Evolutionary conservation across 177 flowering plant genomes (phyloP), one percentile per base, ranked within the genome.

Genomic region (Vitis hybrid): DNA sequence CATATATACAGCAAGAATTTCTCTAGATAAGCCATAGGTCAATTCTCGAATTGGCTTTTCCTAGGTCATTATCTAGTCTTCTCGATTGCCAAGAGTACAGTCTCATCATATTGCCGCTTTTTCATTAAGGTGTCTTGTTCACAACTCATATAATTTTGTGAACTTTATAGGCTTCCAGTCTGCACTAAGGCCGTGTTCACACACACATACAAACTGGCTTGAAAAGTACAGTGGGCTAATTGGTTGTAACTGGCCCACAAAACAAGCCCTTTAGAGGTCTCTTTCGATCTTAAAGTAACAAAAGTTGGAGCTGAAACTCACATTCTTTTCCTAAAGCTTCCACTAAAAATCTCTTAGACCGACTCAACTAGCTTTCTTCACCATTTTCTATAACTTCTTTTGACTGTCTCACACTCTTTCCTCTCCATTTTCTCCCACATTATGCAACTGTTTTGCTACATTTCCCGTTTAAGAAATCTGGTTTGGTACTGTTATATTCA

Each of bases 371-470:
- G 22, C 68, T 66, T 71, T 74, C 74, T 77, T 77, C 83, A 76
- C 78, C 71, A 68, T 73, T 75, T 77, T 66, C 82, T 15, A 85
- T 72, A 73, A 66, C 67, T 71, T 79, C 88, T 83, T 86, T 85
- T 85, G 85, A 83, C 82, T 76, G 79, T 62, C 82, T 65, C 69
- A 61, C 29, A 59, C 57, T 56, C 74, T 79, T 73, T 73, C 67
- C 61, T 73, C 51, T 63, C 59, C 53, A 60, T 39, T 71, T 69
- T 62, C 59, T 19, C 69, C 34, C 50, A 11, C 53, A 14, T 54
- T 31, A 57, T 61, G n/a, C 66, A 7, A 52, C 8, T 60, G 54
- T 63, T 63, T 15, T n/a, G 15, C 10, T 50, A 55, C 66, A 16
- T n/a, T 8, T 12, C 22, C 26, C 26, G 16, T 26, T 56, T 56